A percentile compares a stretch with the other conserved stretches of the same genome.
Conservation (phyloP, 2,329 filamentous ascomycete genomes). For the Colletotrichum sp. region DNA sequence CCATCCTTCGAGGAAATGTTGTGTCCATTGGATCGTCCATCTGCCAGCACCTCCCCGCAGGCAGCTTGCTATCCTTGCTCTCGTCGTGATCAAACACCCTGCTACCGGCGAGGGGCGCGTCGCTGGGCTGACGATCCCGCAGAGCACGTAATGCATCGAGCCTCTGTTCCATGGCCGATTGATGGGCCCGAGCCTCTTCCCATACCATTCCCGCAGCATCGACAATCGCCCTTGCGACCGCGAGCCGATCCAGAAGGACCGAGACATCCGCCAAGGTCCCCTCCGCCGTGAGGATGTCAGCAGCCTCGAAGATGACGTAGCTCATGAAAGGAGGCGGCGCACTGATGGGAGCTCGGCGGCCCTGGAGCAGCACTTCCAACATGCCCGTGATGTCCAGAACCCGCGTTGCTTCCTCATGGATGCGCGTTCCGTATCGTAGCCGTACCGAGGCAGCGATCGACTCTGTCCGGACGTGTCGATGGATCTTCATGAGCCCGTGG, state of each 20-base stretch:
- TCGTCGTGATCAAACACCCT: conserved; percentile 32
- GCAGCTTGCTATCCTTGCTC: conserved; percentile 27
- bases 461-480: conserved; percentile 56
- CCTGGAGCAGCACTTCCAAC: conserved; percentile 40
- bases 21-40: conserved; percentile 38
- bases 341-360: conserved; percentile 32
- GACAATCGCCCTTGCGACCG: conserved; percentile 57
- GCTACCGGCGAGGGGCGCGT: conserved; percentile 32
- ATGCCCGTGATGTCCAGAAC: conserved; percentile 53
- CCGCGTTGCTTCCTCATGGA: conserved; percentile 56
- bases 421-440: conserved; percentile 49
- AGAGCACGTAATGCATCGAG: conserved; percentile 38
- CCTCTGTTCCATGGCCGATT: conserved; percentile 48
- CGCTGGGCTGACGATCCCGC: conserved; percentile 32
- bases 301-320: conserved; percentile 65
- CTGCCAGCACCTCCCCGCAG: conserved; percentile 32
- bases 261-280: conserved; percentile 57
- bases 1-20: conserved; percentile 41
- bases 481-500: conserved; percentile 66
- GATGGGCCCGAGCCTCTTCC: conserved; percentile 60
- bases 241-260: conserved; percentile 57
- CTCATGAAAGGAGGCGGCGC: conserved; percentile 66
- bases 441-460: conserved; percentile 45
- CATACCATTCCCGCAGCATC: conserved; percentile 63
- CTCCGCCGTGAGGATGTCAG: conserved; percentile 69